Percentiles rank a stretch among this genome's conserved stretches.
Conservation (phyloP, 2,329 filamentous ascomycete genomes). For the Bisporella sp. region DNA sequence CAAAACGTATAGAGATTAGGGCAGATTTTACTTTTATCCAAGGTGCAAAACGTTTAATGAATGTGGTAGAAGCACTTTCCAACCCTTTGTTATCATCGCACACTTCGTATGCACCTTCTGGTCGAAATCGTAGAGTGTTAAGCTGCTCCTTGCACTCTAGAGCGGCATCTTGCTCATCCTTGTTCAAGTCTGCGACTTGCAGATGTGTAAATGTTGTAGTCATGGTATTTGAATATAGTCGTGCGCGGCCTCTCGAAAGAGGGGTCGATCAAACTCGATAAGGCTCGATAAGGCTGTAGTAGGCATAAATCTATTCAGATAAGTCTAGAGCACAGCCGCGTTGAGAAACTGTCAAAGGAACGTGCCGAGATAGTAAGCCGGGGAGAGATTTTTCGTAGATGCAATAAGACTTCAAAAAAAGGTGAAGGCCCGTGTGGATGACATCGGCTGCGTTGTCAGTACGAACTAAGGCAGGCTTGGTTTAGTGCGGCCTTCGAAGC, state of each 20-base stretch:
- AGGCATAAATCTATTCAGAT: too few species aligned
- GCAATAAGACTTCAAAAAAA: too few species aligned
- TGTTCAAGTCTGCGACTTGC: not conserved
- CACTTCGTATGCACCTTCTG: not conserved
- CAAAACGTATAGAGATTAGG: not conserved
- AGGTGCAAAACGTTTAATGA: not conserved
- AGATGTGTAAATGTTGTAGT: not conserved
- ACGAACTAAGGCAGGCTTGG: too few species aligned
- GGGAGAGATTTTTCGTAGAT: too few species aligned
- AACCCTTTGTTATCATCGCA: slow-evolving; percentile 1
- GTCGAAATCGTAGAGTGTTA: not conserved
- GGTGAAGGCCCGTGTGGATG: too few species aligned
- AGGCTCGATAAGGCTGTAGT: too few species aligned
- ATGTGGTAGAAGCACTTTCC: not conserved
- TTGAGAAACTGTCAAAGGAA: too few species aligned
- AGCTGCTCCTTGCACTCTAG: not conserved
- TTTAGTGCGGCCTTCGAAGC: too few species aligned
- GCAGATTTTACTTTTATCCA: not conserved
- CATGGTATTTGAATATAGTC: not conserved
- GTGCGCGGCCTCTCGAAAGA: not conserved
- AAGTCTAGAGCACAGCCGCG: too few species aligned
- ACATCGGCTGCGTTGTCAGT: too few species aligned
- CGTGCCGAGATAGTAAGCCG: too few species aligned
- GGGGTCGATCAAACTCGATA: too few species aligned
- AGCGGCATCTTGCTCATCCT: slow-evolving; percentile 1